These are phyloP conservation scores for Epichloe glyceriae DNA, from an alignment of 2,329 filamentous ascomycete genomes.

Conservation along the genomic window DNA sequence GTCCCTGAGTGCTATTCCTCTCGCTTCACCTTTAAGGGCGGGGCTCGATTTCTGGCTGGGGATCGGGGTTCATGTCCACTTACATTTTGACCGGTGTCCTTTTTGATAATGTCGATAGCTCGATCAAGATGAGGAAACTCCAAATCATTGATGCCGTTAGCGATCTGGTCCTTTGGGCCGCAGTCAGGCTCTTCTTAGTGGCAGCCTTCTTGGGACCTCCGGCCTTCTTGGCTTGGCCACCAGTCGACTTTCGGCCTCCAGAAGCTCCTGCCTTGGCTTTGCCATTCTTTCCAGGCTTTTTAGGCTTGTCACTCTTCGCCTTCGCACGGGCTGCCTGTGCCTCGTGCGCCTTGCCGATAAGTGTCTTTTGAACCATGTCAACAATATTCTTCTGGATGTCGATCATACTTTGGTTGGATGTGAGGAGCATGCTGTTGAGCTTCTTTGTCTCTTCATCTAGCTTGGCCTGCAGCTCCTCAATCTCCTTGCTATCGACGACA, in stretches of 20 bases:
- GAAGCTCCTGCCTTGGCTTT: constrained; percentile 35
- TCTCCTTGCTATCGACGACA: constrained; percentile 25
- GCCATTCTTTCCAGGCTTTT: constrained; percentile 41
- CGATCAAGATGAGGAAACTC: constrained; percentile 64
- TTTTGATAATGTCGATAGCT: constrained; percentile 82
- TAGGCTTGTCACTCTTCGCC: constrained; percentile 45
- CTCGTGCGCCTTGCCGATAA: constrained; percentile 58
- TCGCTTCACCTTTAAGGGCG: neutral
- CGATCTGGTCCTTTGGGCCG: constrained; percentile 79
- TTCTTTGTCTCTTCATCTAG: constrained; percentile 45
- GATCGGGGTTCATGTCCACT: constrained; percentile 20
- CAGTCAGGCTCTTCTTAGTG: constrained; percentile 45
- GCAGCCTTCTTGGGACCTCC: constrained; percentile 31
- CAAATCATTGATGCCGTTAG: constrained; percentile 69
- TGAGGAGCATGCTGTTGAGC: constrained; percentile 39
- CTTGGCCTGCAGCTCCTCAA: constrained; percentile 40
- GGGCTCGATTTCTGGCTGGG: too few relatives aligned
- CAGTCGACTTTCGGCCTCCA: constrained; percentile 30
- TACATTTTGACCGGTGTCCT: constrained; percentile 65
- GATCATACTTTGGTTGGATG: constrained; percentile 39
- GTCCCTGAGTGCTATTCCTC: neutral
- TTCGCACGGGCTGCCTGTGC: constrained; percentile 37
- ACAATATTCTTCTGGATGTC: constrained; percentile 49
- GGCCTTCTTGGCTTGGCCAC: constrained; percentile 23
- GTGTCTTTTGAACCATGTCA: constrained; percentile 52